Evolutionary conservation across 2,329 filamentous ascomycete genomes (phyloP), one percentile per base, ranked within the genome.

Genomic region (Trichoderma gracile): DNA sequence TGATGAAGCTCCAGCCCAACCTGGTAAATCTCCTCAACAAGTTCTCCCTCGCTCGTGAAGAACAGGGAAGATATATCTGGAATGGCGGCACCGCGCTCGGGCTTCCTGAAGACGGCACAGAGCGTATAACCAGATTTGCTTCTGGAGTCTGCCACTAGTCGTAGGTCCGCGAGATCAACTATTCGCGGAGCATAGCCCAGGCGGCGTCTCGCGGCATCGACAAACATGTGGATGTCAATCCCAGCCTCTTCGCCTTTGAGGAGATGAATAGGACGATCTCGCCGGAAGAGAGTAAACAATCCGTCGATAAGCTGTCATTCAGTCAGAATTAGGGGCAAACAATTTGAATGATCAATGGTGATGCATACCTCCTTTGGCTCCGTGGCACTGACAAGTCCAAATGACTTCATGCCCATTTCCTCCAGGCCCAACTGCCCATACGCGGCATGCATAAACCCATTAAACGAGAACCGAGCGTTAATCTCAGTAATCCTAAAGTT

Each of bases 391-490:
- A 67, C 47, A 0, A 77, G 65, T 1, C 63, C 65, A 30, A 45
- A 53, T 9, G 54, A 10, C 7, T 33, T 65, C 15, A 67, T 52
- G 10, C 64, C 64, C 50, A 68, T 66, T 7, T 54, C 50, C 15
- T 73, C 68, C 1, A 77, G 63, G 7, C 69, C 72, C 21, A 71
- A 42, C 8, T 77, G 73, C 0, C 75, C 75, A 33, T 75, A 73
- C 0, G 69, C 66, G 17, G 67, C 64, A 40, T 75, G 69, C 67
- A 77, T 63, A 30, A 74, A 76, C 0, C 75, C 76, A 49, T 79
- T 80, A 63, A 79, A 79, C 12, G 71, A 70, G 56, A 79, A 80
- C 0, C 78, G 73, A 1, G 76, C 77, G 54, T 80, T 80, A 42
- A 80, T 79, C 23, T 80, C 78, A 2, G 77, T 77, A 6, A 80